Base-by-base conservation (phyloP, 2,329 filamentous ascomycete genomes). In the Fusarium liriodendri region DNA sequence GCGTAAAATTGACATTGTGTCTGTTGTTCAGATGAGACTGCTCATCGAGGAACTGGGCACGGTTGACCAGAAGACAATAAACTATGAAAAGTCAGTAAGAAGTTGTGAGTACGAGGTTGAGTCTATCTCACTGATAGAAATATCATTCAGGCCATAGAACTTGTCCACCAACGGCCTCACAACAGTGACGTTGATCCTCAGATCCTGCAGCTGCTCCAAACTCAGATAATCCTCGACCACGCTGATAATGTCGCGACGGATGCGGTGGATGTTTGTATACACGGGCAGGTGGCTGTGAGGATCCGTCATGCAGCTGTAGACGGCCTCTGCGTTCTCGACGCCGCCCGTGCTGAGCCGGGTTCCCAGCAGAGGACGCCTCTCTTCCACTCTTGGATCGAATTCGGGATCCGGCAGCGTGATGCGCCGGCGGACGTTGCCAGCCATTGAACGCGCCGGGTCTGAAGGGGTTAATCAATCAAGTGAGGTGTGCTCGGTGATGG, bases 81-180 rank as follows among this genome's bases (percentile, higher is more conserved):
- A 97, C 93, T 92, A 76, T 45, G 42, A 40, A 5, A 22, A 52
- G 68, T 77, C 35, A 75, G 61, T 59, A 42, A 33, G 29, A 18
- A 10, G 18, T 38, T 35, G 11, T 47, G 45, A 63, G 20, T 18
- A 29, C 32, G 9, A 47, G 7, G 11, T 11, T 58, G 22, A 27
- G 45, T 27, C 45, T 38, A 64, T 77, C 86, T 73, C 83, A 92
- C 91, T 88, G 64, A 95, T 91, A 1, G 94, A 96, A 42, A 95
- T 91, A 84, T 97, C 94, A 68, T 94, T 89, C 67, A 92, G 87
- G 77, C 94, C 91, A 80, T 95, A 97, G 10, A 96, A 88, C 80
- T 94, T 93, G 80, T 97, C 93, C n/a, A 97, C 93, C 29, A 97
- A 84, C 1, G 94, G 94, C 67, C 94, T 89, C 22, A 97, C 91